These are phyloP conservation scores for Halophytophthora polymorphica DNA, from an alignment of 352 stramenopile genomes.

Conservation along the genomic window DNA sequence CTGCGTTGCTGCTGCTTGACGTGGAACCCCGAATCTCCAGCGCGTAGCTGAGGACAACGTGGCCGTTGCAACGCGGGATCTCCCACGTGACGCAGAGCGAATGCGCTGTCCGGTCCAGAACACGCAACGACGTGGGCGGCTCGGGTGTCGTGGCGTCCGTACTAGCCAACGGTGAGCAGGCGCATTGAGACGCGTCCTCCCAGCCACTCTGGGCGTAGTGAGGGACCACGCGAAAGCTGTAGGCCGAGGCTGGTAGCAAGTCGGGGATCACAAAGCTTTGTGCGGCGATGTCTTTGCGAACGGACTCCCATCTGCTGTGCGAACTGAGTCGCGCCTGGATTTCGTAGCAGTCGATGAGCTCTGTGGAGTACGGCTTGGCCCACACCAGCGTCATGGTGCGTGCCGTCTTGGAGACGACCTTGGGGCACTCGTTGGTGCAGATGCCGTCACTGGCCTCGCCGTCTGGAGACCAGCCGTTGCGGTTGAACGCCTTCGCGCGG, in stretches of 20 bases:
- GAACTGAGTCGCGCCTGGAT: constrained; percentile 34
- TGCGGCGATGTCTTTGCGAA: constrained; percentile 14
- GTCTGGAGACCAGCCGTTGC: constrained; percentile 46
- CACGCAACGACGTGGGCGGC: constrained; percentile 21
- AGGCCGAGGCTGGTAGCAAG: constrained; percentile 40
- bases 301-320: constrained; percentile 31
- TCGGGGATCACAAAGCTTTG: constrained; percentile 24
- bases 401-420: constrained; percentile 25
- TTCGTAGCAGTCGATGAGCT: constrained; percentile 49
- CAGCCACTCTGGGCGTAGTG: constrained; percentile 35
- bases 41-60: constrained; percentile 22
- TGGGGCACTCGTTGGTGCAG: constrained; percentile 49
- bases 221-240: constrained; percentile 49
- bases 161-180: constrained; percentile 25
- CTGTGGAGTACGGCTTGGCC: constrained; percentile 44
- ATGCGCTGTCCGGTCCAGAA: constrained; percentile 34
- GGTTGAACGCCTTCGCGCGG: constrained; percentile 40
- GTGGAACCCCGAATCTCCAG: constrained; percentile 12
- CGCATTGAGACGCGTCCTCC: constrained; percentile 29
- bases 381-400: constrained; percentile 42
- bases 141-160: constrained; percentile 36
- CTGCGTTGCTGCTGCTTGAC: not conserved
- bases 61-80: constrained; percentile 50
- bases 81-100: constrained; percentile 39
- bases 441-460: constrained; percentile 48